These are phyloP conservation scores for Allomyces macrogynus DNA, from an alignment of 192 early-diverging fungal genomes.

Conservation along the genomic window DNA sequence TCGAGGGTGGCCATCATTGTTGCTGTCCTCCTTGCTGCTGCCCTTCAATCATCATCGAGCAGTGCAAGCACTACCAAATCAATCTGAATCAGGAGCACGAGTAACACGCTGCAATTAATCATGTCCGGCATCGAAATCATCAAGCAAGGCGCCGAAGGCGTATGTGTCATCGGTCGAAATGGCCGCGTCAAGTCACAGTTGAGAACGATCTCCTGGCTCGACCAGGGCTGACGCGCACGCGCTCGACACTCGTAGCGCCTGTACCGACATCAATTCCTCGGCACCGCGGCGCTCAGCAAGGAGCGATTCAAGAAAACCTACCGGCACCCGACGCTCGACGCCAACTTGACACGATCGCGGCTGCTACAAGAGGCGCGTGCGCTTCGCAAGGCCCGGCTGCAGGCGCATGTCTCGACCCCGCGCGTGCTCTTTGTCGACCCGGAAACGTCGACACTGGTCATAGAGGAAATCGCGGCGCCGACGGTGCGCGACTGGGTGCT, in stretches of 20 bases:
- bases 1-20: no score
- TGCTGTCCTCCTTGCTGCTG: no score
- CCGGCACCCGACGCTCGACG: constrained; percentile 76
- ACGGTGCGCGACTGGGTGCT: constrained; percentile 52
- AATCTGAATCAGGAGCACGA: no score
- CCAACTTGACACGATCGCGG: constrained; percentile 52
- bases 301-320: constrained; percentile 85
- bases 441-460: constrained; percentile 54
- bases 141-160: constrained; percentile 79
- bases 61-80: no score
- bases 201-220: no score
- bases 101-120: no score
- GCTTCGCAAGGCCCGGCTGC: constrained; percentile 14
- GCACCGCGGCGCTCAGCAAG: constrained; percentile 51
- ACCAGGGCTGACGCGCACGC: no score
- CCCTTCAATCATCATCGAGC: no score
- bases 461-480: constrained; percentile 65
- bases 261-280: constrained; percentile 42
- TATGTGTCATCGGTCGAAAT: constrained; percentile 11
- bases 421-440: constrained; percentile 61
- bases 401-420: constrained; percentile 58
- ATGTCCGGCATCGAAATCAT: constrained; percentile 20
- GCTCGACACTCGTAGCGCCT: constrained; percentile 32
- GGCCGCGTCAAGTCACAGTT: no score
- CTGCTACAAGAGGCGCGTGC: constrained; percentile 33